Base-by-base conservation (phyloP, 2,329 filamentous ascomycete genomes). In the Fusarium sp. region DNA sequence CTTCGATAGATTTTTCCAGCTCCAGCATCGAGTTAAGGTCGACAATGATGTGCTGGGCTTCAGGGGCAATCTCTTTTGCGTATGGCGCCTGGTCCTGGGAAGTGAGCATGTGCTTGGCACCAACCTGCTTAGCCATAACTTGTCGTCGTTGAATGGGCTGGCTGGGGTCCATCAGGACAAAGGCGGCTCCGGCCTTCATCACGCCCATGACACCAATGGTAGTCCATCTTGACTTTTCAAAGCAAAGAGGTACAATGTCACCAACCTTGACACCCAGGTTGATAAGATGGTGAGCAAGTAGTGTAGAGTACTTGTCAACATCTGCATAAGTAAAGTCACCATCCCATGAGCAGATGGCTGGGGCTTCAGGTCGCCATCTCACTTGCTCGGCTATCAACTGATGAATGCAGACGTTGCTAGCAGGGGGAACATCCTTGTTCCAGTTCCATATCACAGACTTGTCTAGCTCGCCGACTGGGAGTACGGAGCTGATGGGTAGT, bases 131-230 rank as follows among this genome's bases (percentile, higher is more conserved):
- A 0, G 74, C 74, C 76, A 78, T 78, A 5, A 70, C 59, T 37
- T 78, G 76, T 6, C 76, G 72, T 64, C 76, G 56, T 52, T 78
- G 70, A 0, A 78, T 71, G 0, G 76, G 76, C n/a, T 78, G 73
- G 14, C 72, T 78, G 0, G 77, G 75, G 22, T 83, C 80, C 63
- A 82, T 75, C 11, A 80, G 70, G 0, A 80, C 77, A 72, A 80
- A 82, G 3, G 80, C 81, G 5, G 78, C 82, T 8, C 82, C 82
- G 9, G 80, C 77, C 70, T 81, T 81, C 31, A 81, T 71, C 22
- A 83, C 73, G 0, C 75, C 80, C 65, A 83, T 67, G 35, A 83
- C 75, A 2, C 76, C 77, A 2, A 82, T 74, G 0, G 77, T 76
- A 1, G 79, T 80, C 79, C 76, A 80, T 20, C 69, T 69, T 0